Conservation (phyloP, 2,329 filamentous ascomycete genomes). For the Dactylellina sp. region DNA sequence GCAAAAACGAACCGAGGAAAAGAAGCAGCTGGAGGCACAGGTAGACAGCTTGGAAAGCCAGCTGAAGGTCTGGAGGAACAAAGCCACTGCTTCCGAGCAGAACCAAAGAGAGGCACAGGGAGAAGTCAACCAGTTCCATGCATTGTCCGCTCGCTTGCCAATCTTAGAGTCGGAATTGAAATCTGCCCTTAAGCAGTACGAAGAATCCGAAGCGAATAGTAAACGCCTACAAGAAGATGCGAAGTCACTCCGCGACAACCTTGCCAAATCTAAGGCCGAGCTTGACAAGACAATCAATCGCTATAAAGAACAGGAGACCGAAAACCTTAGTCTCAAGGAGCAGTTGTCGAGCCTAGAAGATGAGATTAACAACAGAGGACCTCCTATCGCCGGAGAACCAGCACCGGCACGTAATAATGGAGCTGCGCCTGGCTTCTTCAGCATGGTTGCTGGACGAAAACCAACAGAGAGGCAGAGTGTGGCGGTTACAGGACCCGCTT, state of each 20-base stretch:
- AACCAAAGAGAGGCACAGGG: constrained; percentile 93
- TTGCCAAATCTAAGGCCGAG: constrained; percentile 82
- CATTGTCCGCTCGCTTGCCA: constrained; percentile 87
- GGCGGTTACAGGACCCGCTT: constrained; percentile 65
- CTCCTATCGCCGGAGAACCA: constrained; percentile 76
- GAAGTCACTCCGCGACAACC: constrained; percentile 82
- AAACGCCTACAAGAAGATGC: constrained; percentile 96
- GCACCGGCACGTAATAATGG: constrained; percentile 69
- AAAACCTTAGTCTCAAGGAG: constrained; percentile 85
- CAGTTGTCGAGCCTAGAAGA: constrained; percentile 91
- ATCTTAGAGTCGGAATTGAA: constrained; percentile 97
- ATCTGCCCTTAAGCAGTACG: constrained; percentile 86
- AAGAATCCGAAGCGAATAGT: constrained; percentile 89
- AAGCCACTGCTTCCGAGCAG: constrained; percentile 88
- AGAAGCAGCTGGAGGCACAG: constrained; percentile 87
- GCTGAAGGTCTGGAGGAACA: constrained; percentile 93
- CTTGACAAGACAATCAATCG: constrained; percentile 81
- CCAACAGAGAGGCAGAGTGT: constrained; percentile 88
- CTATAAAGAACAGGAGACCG: constrained; percentile 80
- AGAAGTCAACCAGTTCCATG: constrained; percentile 97
- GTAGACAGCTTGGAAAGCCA: constrained; percentile 96
- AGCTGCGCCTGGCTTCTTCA: constrained; percentile 81
- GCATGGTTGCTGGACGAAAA: constrained; percentile 96
- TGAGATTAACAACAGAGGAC: constrained; percentile 70
- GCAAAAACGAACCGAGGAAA: constrained; percentile 91